Conservation (phyloP, 2,329 filamentous ascomycete species). For the Furcasterigmium furcatum region DNA sequence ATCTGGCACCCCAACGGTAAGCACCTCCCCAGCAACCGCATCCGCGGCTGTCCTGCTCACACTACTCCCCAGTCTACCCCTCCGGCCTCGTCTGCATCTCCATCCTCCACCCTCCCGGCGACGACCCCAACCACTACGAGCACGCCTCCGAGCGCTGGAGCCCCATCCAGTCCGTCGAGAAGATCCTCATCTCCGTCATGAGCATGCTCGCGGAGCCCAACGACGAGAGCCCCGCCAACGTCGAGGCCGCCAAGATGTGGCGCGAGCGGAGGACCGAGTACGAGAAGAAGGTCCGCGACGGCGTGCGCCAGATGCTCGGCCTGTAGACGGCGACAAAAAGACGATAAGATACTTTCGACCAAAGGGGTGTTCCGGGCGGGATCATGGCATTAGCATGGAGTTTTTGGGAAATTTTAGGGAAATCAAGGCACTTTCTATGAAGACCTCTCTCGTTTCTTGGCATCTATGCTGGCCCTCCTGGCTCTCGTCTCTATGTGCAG, state of each 20-base stretch:
- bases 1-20: conserved; percentile 96
- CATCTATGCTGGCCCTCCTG: conserved; percentile 2
- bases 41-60: conserved; percentile 1
- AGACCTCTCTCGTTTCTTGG: conserved; percentile 1
- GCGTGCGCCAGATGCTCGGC: conserved; percentile 76
- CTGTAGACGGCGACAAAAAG: conserved; percentile 40
- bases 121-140: conserved; percentile 98
- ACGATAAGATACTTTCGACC: not conserved
- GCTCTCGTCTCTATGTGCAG: not conserved
- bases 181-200: conserved; percentile 95
- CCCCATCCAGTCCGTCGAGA: conserved; percentile 95
- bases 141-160: conserved; percentile 94
- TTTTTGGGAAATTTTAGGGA: conserved; percentile 10
- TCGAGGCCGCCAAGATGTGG: conserved; percentile 97
- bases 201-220: conserved; percentile 98
- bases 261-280: conserved; percentile 80
- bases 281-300: conserved; percentile 78
- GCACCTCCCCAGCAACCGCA: conserved; percentile 11
- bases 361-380: not conserved
- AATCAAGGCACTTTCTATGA: not conserved
- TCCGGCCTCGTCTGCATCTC: conserved; percentile 94
- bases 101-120: conserved; percentile 94
- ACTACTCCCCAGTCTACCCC: conserved; percentile 66
- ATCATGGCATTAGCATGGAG: conserved; percentile 18
- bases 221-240: conserved; percentile 93